Percentiles rank a stretch among this genome's conserved stretches.
phyloP scores from a whole-genome alignment of 2,329 filamentous ascomycete species.

The Pyricularia sp. region DNA sequence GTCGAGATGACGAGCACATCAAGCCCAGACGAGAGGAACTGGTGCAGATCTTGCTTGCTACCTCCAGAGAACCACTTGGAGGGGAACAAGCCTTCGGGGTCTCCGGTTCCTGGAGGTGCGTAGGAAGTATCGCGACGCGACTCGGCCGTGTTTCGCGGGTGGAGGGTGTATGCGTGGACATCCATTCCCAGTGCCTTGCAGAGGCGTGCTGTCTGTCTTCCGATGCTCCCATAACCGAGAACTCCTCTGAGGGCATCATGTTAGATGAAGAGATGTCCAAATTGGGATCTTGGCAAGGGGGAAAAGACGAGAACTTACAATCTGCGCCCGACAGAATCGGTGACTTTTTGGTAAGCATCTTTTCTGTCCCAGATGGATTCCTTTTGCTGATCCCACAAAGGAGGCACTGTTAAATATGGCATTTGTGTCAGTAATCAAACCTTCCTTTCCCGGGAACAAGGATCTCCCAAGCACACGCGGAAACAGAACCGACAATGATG shows the following conservation, averaged over 20 bases:
- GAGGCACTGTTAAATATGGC: constrained; percentile 19
- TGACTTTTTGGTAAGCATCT: neutral
- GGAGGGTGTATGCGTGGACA: constrained; percentile 56
- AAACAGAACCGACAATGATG: constrained; percentile 9
- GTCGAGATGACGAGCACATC: constrained; percentile 28
- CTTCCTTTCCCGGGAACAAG: neutral
- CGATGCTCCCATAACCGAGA: constrained; percentile 32
- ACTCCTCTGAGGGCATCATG: constrained; percentile 20
- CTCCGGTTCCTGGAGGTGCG: constrained; percentile 47
- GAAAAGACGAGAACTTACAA: constrained; percentile 15
- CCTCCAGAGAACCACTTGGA: constrained; percentile 27
- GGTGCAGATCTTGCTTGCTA: constrained; percentile 17
- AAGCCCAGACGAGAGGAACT: constrained; percentile 27
- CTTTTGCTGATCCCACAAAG: constrained; percentile 10
- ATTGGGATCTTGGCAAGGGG: neutral
- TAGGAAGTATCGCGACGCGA: constrained; percentile 46
- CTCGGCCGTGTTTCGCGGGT: constrained; percentile 34
- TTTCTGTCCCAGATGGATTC: constrained; percentile 7
- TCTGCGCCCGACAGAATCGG: constrained; percentile 20
- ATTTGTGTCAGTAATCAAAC: neutral
- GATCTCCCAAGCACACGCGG: neutral
- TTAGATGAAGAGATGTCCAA: neutral
- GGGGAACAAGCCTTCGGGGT: constrained; percentile 26
- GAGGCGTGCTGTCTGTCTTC: constrained; percentile 31
- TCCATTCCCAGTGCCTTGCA: constrained; percentile 49